Percentiles rank a stretch among this genome's conserved stretches.
These are phyloP conservation scores for Fusarium ambrosium DNA, from an alignment of 2,329 filamentous ascomycete genomes.

Conservation along the genomic window DNA sequence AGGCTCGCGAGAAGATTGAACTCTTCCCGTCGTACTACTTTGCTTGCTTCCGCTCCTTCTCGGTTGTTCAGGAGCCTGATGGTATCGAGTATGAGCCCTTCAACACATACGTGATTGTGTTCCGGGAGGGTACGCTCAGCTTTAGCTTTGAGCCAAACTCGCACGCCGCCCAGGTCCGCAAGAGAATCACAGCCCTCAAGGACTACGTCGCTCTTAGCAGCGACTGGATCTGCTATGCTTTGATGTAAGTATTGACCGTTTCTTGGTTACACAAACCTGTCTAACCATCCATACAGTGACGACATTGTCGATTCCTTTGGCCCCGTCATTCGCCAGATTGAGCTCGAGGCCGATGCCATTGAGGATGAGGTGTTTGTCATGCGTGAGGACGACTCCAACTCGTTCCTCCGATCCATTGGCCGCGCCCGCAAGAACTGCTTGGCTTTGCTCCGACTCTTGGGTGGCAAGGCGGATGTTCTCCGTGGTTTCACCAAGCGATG, in stretches of 20 bases:
- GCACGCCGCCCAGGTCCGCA: constrained; percentile 89
- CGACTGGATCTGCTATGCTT: constrained; percentile 98
- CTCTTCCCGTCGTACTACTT: constrained; percentile 98
- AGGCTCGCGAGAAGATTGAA: constrained; percentile 98
- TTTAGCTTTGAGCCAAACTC: constrained; percentile 93
- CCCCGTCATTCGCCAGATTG: constrained; percentile 87
- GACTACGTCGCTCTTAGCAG: constrained; percentile 95
- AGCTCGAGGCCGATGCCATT: constrained; percentile 90
- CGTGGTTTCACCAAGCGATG: constrained; percentile 98
- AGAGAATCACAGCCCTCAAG: constrained; percentile 90
- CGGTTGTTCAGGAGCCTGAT: constrained; percentile 79
- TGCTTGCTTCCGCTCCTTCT: constrained; percentile 96
- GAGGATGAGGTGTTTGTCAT: constrained; percentile 97
- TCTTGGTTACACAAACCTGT: constrained; percentile 40
- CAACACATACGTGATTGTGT: constrained; percentile 97
- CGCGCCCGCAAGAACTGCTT: constrained; percentile 94
- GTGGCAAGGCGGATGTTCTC: constrained; percentile 98
- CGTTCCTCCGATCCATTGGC: constrained; percentile 89
- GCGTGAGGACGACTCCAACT: constrained; percentile 88
- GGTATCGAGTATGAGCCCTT: constrained; percentile 91
- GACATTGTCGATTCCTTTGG: constrained; percentile 98
- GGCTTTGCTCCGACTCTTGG: constrained; percentile 90
- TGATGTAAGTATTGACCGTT: constrained; percentile 76
- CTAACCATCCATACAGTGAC: constrained; percentile 68
- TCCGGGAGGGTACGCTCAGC: constrained; percentile 93